These are phyloP conservation scores for Blastobotrys arbuscula DNA, from an alignment of 1,139 yeast species.

Conservation along the genomic window DNA sequence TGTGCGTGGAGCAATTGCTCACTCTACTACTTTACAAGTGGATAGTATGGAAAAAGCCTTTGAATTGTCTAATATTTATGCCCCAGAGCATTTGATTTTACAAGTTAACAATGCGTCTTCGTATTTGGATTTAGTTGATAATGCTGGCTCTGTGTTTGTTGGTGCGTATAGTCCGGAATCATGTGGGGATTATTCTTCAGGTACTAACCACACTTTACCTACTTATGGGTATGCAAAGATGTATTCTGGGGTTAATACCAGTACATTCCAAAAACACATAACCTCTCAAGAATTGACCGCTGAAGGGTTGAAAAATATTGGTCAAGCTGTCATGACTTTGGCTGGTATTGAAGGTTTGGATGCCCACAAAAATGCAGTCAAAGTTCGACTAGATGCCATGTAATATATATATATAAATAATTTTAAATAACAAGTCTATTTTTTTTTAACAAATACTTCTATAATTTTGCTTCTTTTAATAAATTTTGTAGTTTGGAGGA, in stretches of 20 bases:
- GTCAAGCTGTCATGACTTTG: slow-evolving; percentile 90
- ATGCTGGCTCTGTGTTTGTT: slow-evolving; percentile 95
- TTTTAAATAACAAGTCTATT: slow-evolving; percentile 6
- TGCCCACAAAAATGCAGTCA: slow-evolving; percentile 95
- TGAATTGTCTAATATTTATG: slow-evolving; percentile 78
- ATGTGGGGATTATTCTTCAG: slow-evolving; percentile 96
- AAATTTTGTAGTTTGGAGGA: slow-evolving; percentile 42
- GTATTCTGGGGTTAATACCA: slow-evolving; percentile 95
- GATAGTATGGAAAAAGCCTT: slow-evolving; percentile 70
- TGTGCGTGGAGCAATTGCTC: slow-evolving; percentile 85
- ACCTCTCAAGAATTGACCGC: slow-evolving; percentile 87
- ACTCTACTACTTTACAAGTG: slow-evolving; percentile 75
- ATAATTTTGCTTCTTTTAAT: slow-evolving; percentile 23
- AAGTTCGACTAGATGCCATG: slow-evolving; percentile 67
- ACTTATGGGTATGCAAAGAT: slow-evolving; percentile 97
- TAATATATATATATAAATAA: slow-evolving; percentile 1
- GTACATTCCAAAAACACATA: slow-evolving; percentile 90
- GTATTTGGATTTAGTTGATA: slow-evolving; percentile 68
- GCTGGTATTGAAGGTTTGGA: slow-evolving; percentile 98
- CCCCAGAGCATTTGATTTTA: slow-evolving; percentile 94
- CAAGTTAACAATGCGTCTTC: slow-evolving; percentile 74
- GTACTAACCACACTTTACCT: slow-evolving; percentile 96
- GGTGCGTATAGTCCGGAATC: slow-evolving; percentile 96
- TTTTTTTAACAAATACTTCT: not conserved
- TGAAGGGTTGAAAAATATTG: slow-evolving; percentile 79